Base-by-base conservation (phyloP, 768 basidiomycete species). In the Tricholoma furcatifolium region DNA sequence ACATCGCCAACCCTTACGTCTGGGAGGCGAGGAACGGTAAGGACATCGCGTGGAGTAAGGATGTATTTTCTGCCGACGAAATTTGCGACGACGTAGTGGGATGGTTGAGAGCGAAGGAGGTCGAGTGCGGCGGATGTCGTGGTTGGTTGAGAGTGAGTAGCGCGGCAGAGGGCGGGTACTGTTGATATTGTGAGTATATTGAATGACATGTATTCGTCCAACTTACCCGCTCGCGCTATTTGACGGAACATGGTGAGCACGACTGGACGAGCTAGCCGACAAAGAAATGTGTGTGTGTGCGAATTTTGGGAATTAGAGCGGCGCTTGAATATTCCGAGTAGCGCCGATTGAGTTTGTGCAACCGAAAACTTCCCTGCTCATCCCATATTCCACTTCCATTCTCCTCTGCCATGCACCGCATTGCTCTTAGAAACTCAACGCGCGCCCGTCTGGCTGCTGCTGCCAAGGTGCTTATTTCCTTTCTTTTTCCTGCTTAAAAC, bases 11-110 rank as follows among this genome's bases (percentile, higher is more conserved):
- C 89, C 40, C 81, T 77, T 55, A 88, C 84, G 65, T 90, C 86
- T 62, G 88, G 89, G 44, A 99, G 82, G 49, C 86, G 88, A 4
- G 96, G 95, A 2, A 99, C 85, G 51, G 97, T 98, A 65, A 99
- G 85, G 61, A 95, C 70, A 74, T 99, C 97, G 66, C 85, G 83
- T 12, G 93, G 88, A 8, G 96, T 82, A 20, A 99, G 78, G 60
- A 98, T 83, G 72, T 97, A 93, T 69, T 88, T 89, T 65, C 82
- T 81, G 62, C 93, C 88, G 51, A 88, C 89, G 48, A 99, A 80
- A 18, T 88, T 83, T 54, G 94, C 94, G 65, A 95, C 79, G 67
- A 96, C 79, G 74, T 98, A 99, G 72, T 92, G 88, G 0, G 88
- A 87, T 5, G 96, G 92, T 60, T 98, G 94, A 0, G 93, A 88